These are phyloP conservation scores for Logfia minima DNA, from an alignment of 129 eudicot genomes.

Conservation along the genomic window DNA sequence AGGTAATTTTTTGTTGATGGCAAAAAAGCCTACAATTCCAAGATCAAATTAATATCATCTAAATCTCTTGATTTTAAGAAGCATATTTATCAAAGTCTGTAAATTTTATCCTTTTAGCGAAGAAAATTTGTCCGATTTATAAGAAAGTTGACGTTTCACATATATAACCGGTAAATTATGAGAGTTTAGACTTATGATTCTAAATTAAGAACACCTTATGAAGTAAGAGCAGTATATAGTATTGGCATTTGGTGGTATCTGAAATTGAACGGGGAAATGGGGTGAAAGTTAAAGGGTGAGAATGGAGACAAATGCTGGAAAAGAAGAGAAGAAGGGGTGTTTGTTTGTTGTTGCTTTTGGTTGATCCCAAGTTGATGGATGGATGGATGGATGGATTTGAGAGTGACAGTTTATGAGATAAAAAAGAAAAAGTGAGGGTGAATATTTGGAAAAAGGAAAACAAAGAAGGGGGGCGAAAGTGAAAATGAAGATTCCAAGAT, in stretches of 20 bases:
- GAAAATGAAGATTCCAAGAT: conserved; percentile 39
- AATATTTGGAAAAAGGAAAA: conserved; percentile 17
- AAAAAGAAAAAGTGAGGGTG: conserved; percentile 20
- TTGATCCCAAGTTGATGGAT: conserved; percentile 42
- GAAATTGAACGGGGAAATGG: conserved; percentile 25
- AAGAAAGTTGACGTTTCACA: too few relatives aligned
- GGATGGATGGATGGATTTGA: conserved; percentile 32
- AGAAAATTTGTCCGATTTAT: too few relatives aligned
- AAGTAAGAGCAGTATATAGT: not conserved
- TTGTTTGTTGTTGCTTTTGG: conserved; percentile 24
- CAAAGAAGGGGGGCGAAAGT: conserved; percentile 30
- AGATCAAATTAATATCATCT: not conserved
- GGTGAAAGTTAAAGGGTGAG: conserved; percentile 16
- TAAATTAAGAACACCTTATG: not conserved
- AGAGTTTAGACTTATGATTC: too few relatives aligned
- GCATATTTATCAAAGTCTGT: too few relatives aligned
- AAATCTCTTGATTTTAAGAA: too few relatives aligned
- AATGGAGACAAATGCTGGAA: conserved; percentile 47
- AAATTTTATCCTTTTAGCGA: too few relatives aligned
- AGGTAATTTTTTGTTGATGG: not conserved
- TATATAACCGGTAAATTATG: too few relatives aligned
- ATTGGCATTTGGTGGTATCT: not conserved
- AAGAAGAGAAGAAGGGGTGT: conserved; percentile 29
- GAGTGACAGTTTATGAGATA: conserved; percentile 36
- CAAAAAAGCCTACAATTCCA: too few relatives aligned